Evolutionary conservation across 306 rosid species (phyloP), one percentile per base, ranked within the genome.

Genomic region (Gastrolobium bilobum): DNA sequence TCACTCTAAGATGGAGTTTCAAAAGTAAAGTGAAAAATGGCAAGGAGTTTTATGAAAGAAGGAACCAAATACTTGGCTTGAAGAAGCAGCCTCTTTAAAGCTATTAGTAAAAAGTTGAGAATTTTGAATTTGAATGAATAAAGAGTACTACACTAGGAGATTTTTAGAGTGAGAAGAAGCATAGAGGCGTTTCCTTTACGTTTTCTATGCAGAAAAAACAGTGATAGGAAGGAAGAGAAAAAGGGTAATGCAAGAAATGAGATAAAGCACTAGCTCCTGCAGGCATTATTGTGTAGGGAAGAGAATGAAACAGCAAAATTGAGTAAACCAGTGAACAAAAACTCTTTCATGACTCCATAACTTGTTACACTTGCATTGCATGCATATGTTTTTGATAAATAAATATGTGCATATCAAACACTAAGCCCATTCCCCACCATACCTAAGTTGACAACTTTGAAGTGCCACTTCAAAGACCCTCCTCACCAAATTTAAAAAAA

Each of bases 151-250:
- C 59, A 26, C 14, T 38, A 43, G 58, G 75, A 78, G 83, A 59
- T 59, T 64, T 84, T 79, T 84, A 79, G 85, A 81, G 83, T 73
- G 87, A 76, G 81, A 58, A 84, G 81, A 33, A 29, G 67, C 80
- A 38, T 67, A 70, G 87, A 86, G 73, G 96, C 94, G 94, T 90
- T 89, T 86, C 74, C 89, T 92, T 92, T 90, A 92, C 97, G 97
- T 90, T 89, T 87, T 75, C 88, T 83, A 77, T 80, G 83, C 92
- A 76, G 88, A 79, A 75, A 51, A 69, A 85, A 89, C 84, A 86
- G 86, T 87, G 84, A 47, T 42, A 0, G 69, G 40, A 69, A 48
- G 62, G 62, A 68, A 79, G 44, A 63, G 68, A 78, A 62, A 76
- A 83, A 75, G 31, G 61, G 65, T 43, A 82, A 79, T 79, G 87